These are phyloP conservation scores for Lanmaoa rubissima DNA, from an alignment of 768 basidiomycete genomes.

Conservation along the genomic window DNA sequence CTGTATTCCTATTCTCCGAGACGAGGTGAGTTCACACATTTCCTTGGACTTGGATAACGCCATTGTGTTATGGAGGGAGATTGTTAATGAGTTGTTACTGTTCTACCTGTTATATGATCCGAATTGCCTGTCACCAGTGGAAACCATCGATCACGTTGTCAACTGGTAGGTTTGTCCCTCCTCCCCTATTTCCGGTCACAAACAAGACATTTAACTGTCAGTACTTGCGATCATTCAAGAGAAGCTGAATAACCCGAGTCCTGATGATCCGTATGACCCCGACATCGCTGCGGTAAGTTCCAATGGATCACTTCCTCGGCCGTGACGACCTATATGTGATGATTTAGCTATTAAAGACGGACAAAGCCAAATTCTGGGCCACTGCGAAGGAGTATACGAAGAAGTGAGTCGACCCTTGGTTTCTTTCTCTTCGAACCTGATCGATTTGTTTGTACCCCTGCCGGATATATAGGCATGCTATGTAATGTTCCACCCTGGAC, in stretches of 20 bases:
- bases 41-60: background rate
- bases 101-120: slow-evolving; percentile 1
- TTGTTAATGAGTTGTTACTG: slow-evolving; percentile 3
- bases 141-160: slow-evolving; percentile 77
- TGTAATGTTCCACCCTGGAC: slow-evolving; percentile 4
- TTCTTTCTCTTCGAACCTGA: slow-evolving; percentile 4
- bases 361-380: slow-evolving; percentile 67
- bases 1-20: slow-evolving; percentile 79
- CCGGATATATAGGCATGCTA: slow-evolving; percentile 19
- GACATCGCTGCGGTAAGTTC: slow-evolving; percentile 77
- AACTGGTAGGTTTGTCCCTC: slow-evolving; percentile 44
- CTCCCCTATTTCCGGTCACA: slow-evolving; percentile 1
- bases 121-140: slow-evolving; percentile 52
- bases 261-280: slow-evolving; percentile 87
- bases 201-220: slow-evolving; percentile 29
- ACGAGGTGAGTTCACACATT: slow-evolving; percentile 55
- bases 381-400: slow-evolving; percentile 85
- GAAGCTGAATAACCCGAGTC: slow-evolving; percentile 84
- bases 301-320: background rate
- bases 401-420: slow-evolving; percentile 49
- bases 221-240: slow-evolving; percentile 77
- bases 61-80: background rate
- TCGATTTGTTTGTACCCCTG: background rate
- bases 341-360: slow-evolving; percentile 68
- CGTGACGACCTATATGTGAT: background rate